Percentiles rank a stretch among this genome's conserved stretches.
Conservation (phyloP, 768 basidiomycete genomes). For the Solioccasus polychromus region DNA sequence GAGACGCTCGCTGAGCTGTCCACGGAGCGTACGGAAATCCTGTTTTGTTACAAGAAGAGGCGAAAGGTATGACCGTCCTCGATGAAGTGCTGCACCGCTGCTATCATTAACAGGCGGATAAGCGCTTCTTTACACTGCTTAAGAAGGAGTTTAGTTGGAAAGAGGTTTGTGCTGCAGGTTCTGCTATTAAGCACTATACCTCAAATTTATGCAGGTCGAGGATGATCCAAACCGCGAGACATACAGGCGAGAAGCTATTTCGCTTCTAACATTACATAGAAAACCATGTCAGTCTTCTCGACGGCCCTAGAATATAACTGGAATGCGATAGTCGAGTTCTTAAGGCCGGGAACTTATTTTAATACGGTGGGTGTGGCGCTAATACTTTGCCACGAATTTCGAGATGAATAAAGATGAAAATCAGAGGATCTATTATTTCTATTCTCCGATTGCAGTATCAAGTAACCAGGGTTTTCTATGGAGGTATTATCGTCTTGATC, state of each 20-base stretch:
- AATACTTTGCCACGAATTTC: neutral
- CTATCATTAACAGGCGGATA: conserved; percentile 64
- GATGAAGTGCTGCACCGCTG: neutral
- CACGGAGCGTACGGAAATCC: conserved; percentile 55
- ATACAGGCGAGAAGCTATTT: conserved; percentile 67
- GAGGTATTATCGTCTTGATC: conserved; percentile 43
- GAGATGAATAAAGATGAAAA: neutral
- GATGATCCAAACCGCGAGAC: conserved; percentile 59
- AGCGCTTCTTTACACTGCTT: conserved; percentile 76
- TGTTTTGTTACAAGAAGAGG: conserved; percentile 94
- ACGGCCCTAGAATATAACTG: no score
- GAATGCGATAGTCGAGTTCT: neutral
- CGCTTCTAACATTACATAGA: conserved; percentile 44
- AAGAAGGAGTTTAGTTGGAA: conserved; percentile 76
- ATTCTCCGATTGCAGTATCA: conserved; percentile 5
- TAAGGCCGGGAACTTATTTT: neutral
- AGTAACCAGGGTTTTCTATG: conserved; percentile 9
- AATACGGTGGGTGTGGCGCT: neutral
- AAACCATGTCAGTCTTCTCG: conserved; percentile 6
- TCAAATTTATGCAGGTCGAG: conserved; percentile 40
- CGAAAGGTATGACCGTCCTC: conserved; percentile 59
- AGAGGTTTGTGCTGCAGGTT: conserved; percentile 41
- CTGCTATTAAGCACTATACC: neutral
- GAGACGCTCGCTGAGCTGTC: conserved; percentile 70
- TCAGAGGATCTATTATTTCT: neutral